Base-by-base conservation (phyloP, 1,284 basidiomycete species). In the Sanghuangporus weigelae region DNA sequence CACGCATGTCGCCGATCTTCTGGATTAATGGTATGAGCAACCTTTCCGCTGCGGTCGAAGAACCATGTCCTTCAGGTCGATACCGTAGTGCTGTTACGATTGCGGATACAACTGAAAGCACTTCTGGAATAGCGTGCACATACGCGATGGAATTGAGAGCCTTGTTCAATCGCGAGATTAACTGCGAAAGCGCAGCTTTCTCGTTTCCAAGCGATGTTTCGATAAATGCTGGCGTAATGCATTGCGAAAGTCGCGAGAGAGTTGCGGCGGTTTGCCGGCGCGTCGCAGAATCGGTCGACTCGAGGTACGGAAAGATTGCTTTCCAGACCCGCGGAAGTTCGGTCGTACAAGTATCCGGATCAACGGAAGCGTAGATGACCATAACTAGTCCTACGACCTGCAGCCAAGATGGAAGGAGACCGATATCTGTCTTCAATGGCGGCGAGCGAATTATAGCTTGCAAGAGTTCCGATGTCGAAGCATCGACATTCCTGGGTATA, bases 1-100 rank as follows among this genome's bases (percentile, higher is more conserved):
- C 79, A 49, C 96, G 80, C 64, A 97, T 76, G 49, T 90, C 86
- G 1, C 88, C 93, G 35, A 97, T 79, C 63, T 86, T 84, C 66
- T 81, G 77, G 57, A 98, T 81, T n/a, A 95, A 74, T 39, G 88
- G 86, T 53, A 91, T 73, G 23, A 96, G 78, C 7, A 98, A 81
- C 51, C 78, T 73, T 70, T 93, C 86, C 2, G 93, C 90, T 7
- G 88, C 89, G 4, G 89, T 85, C 26, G 78, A 81, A 14, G 73
- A 70, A 55, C 72, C 73, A 1, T 72, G 68, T 49, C 77, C 73
- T 49, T 78, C 75, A 40, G 72, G 44, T 23, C 75, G 74, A 63
- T 74, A 73, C 1, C 79, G 75, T 36, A 89, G 73, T 63, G 75
- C 77, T 12, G 68, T 71, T 58, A 87, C 78, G 39, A 86, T 79